A percentile compares a stretch with the other conserved stretches of the same genome.
phyloP scores from a whole-genome alignment of 169 alveolate genomes.

The Plasmodium cynomolgi region DNA sequence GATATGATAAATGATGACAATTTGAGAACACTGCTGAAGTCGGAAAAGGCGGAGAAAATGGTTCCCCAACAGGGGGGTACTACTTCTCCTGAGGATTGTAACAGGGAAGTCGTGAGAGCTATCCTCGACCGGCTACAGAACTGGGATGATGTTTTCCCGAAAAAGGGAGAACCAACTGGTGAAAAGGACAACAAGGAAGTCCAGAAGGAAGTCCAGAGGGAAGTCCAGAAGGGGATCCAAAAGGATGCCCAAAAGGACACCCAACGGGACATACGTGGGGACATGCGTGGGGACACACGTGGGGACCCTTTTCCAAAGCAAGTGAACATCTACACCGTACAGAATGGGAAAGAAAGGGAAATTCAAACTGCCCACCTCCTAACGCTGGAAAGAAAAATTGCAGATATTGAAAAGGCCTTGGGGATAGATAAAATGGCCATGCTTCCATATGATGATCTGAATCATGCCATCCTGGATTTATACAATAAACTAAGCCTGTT shows the following conservation, averaged over 20 bases:
- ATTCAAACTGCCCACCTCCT: constrained; percentile 73
- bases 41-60: constrained; percentile 13
- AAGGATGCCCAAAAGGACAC: not conserved
- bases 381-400: constrained; percentile 76
- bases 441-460: constrained; percentile 80
- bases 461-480: constrained; percentile 77
- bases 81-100: not conserved
- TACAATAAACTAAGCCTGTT: constrained; percentile 77
- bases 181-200: not conserved
- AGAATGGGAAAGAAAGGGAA: constrained; percentile 32
- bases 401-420: constrained; percentile 74
- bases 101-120: not conserved
- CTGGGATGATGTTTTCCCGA: not conserved
- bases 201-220: not conserved
- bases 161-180: not conserved
- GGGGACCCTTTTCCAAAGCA: not conserved
- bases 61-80: not conserved
- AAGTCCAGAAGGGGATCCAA: not conserved
- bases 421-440: constrained; percentile 78
- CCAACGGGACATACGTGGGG: too few relatives aligned
- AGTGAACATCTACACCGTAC: constrained; percentile 29
- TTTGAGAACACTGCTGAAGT: not conserved
- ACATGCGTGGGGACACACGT: too few relatives aligned
- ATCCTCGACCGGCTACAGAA: not conserved
- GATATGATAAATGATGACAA: constrained; percentile 57